Base-by-base conservation (phyloP, 768 basidiomycete genomes). In the Tulasnella sp. region DNA sequence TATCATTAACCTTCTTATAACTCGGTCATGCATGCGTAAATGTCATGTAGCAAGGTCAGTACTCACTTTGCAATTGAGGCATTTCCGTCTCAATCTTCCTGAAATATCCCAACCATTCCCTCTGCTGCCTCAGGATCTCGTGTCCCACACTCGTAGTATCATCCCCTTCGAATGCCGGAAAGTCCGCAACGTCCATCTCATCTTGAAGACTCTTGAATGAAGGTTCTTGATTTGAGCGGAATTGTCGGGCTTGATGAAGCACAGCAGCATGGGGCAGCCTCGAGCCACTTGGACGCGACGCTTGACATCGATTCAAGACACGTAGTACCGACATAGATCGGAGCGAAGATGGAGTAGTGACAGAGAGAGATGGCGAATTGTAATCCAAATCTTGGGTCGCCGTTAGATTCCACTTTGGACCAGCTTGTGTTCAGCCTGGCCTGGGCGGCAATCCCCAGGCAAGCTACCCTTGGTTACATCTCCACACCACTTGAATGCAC, bases 61-160 rank as follows among this genome's bases (percentile, higher is more conserved):
- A 69, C 76, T 68, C 60, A 92, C 93, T 85, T 66, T 88, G 83
- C 52, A 95, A 80, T 69, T 86, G 83, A 21, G 87, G 86, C 79
- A 90, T 82, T 72, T 95, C 91, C 64, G 87, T 82, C 69, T 92
- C 90, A 61, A 94, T 88, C 63, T 93, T 77, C 54, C 91, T 80
- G 68, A 94, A 73, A 69, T 91, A 88, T 65, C 88, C 79, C 44
- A 92, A 71, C 47, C 80, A 74, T 67, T 87, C 78, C 30, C 89
- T 78, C 64, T 92, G 83, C 67, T 88, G 80, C 59, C 81, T 78
- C 51, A 93, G 71, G 65, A 84, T 78, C 42, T 85, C 67, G 73
- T 94, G 90, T 17, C 84, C 88, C 23, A 76, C 74, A 26, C 82
- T 76, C 13, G 86, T 78, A 34, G 84, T 76, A 68, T 93, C 90